Conservation (phyloP, 345 rosid species). For the Bretschneidera sinensis region DNA sequence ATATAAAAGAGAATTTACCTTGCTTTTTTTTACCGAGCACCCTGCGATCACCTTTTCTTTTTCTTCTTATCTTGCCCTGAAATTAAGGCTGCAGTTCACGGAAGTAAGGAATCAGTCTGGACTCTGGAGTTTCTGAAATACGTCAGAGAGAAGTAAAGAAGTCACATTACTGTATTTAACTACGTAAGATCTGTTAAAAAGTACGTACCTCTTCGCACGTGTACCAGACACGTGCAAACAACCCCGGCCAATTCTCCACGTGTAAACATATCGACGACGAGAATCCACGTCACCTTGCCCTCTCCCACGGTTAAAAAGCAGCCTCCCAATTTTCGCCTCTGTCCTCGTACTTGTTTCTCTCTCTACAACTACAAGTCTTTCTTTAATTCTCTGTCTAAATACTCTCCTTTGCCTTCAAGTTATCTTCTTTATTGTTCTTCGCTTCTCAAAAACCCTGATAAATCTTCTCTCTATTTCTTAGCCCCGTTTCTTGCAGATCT, state of each 20-base stretch:
- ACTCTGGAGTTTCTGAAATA: too few species aligned
- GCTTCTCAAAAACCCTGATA: slow-evolving; percentile 16
- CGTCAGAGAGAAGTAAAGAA: too few species aligned
- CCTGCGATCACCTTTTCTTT: too few species aligned
- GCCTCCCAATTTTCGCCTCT: slow-evolving; percentile 16
- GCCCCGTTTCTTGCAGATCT: slow-evolving; percentile 27
- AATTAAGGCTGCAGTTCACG: too few species aligned
- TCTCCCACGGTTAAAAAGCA: slow-evolving; percentile 27
- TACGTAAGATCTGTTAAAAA: too few species aligned
- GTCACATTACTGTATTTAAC: too few species aligned
- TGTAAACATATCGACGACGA: slow-evolving; percentile 18
- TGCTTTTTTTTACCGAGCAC: too few species aligned
- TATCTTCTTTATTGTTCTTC: slow-evolving; percentile 7
- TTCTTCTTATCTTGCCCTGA: too few species aligned
- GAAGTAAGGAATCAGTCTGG: too few species aligned
- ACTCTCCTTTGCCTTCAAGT: slow-evolving; percentile 25
- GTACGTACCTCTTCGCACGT: too few species aligned
- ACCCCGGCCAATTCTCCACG: slow-evolving; percentile 16
- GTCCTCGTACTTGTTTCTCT: background rate
- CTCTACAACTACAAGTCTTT: background rate
- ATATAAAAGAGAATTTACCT: too few species aligned
- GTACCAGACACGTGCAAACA: slow-evolving; percentile 8
- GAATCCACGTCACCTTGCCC: slow-evolving; percentile 30
- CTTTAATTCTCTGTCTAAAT: slow-evolving; percentile 10
- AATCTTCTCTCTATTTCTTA: background rate